Evolutionary conservation across 2,329 filamentous ascomycete species (phyloP).

Genomic region (Colletotrichum sublineola): DNA sequence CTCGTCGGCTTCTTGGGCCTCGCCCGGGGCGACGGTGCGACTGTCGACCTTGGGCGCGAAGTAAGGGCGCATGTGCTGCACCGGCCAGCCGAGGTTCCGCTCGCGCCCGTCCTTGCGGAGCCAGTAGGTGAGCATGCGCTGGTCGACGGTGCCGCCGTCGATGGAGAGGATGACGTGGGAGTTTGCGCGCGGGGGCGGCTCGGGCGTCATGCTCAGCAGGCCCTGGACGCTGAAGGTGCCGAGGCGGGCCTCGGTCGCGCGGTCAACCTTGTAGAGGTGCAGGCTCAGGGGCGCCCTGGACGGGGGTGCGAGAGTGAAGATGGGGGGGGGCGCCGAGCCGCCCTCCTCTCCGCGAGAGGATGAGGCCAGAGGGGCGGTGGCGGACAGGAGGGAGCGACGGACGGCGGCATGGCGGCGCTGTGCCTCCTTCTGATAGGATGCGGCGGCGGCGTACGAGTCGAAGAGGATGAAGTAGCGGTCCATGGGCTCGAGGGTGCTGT

Average conservation of each 20-base stretch:
- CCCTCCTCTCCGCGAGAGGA: slow-evolving; percentile 55
- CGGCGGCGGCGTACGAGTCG: slow-evolving; percentile 68
- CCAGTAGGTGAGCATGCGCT: slow-evolving; percentile 50
- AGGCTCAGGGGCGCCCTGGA: slow-evolving; percentile 48
- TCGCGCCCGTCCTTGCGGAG: slow-evolving; percentile 58
- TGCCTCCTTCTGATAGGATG: slow-evolving; percentile 70
- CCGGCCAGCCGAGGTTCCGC: slow-evolving; percentile 49
- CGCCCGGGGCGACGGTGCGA: background rate
- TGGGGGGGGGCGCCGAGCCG: slow-evolving; percentile 54
- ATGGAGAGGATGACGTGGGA: slow-evolving; percentile 55
- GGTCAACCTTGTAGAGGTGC: slow-evolving; percentile 28
- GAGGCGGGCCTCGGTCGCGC: slow-evolving; percentile 49
- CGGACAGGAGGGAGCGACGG: slow-evolving; percentile 50
- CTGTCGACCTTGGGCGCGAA: slow-evolving; percentile 32
- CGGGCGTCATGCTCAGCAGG: slow-evolving; percentile 38
- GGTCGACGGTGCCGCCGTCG: slow-evolving; percentile 49
- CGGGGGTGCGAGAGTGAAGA: slow-evolving; percentile 65
- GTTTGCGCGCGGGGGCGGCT: slow-evolving; percentile 41
- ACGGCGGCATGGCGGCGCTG: slow-evolving; percentile 54
- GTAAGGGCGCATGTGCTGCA: slow-evolving; percentile 41
- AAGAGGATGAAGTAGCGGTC: slow-evolving; percentile 80
- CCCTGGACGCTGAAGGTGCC: slow-evolving; percentile 37
- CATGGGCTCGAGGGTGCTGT: slow-evolving; percentile 71
- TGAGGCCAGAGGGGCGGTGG: slow-evolving; percentile 50
- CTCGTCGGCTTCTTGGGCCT: background rate